phyloP scores from a whole-genome alignment of 2,329 filamentous ascomycete genomes.

The Talaromyces sp. region DNA sequence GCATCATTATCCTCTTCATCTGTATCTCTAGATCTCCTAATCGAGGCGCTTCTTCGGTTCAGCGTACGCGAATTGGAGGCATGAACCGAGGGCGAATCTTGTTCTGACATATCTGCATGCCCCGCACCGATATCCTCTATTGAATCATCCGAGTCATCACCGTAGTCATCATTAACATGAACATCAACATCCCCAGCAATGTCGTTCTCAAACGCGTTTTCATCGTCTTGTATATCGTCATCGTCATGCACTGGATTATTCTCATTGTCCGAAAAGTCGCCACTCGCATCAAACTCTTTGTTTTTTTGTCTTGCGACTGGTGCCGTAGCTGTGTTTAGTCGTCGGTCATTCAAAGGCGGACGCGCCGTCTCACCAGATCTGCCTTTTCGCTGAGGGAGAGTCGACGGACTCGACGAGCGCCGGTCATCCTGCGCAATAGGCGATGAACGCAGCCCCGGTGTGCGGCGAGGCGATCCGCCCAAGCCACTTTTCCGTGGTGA shows the following conservation, averaged over 20 bases:
- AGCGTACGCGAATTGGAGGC: slow-evolving; percentile 6
- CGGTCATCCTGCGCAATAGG: slow-evolving; percentile 30
- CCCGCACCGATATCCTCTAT: slow-evolving; percentile 9
- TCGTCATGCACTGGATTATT: slow-evolving; percentile 26
- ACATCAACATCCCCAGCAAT: background rate
- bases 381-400: slow-evolving; percentile 23
- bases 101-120: slow-evolving; percentile 17
- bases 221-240: slow-evolving; percentile 24
- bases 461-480: slow-evolving; percentile 39
- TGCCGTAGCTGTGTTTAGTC: slow-evolving; percentile 29
- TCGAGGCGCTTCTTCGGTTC: background rate
- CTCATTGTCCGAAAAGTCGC: slow-evolving; percentile 32
- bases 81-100: slow-evolving; percentile 10
- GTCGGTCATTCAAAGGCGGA: slow-evolving; percentile 33
- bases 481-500: slow-evolving; percentile 44
- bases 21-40: slow-evolving; percentile 5
- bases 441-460: slow-evolving; percentile 39
- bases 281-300: slow-evolving; percentile 16
- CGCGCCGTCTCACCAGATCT: slow-evolving; percentile 19
- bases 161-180: slow-evolving; percentile 11
- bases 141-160: slow-evolving; percentile 21
- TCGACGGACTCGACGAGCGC: slow-evolving; percentile 36
- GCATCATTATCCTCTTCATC: slow-evolving; percentile 8
- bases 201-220: slow-evolving; percentile 10
- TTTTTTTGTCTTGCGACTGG: slow-evolving; percentile 21